Evolutionary conservation across 1,139 yeast genomes (phyloP), one percentile per base, ranked within the genome.

Genomic region (Hyphopichia buzzinii): DNA sequence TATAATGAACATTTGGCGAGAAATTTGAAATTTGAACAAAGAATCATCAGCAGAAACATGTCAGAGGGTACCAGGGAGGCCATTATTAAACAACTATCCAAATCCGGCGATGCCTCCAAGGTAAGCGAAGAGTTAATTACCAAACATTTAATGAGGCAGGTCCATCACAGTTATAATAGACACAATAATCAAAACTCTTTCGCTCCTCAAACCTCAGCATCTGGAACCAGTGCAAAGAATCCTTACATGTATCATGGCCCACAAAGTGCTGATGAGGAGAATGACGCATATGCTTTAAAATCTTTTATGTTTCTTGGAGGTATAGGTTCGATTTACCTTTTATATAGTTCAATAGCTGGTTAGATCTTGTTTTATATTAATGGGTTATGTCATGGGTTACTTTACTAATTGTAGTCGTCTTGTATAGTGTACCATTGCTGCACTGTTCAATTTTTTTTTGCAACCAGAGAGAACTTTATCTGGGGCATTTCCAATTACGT

Each of bases 21-120:
- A 41, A 84, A 83, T 46, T 64, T 78, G 39, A 75, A 81, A 50
- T 77, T 80, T 53, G 94, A 84, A 47, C 76, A 73, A 46, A 55
- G 81, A 14, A 60, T 74, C 42, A 64, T 74, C 41, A 66, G 65
- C 39, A 70, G 67, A 40, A 60, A 63, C 26, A 38, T 62, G 11
- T 52, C 66, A 4, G 55, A 54, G 11, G 62, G 49, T 21, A 68
- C 67, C 24, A 49, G 64, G 30, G 60, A 57, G 17, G 54, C 57
- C 32, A 65, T 70, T 12, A 39, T 70, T 28, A 48, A 50, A n/a
- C 72, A 67, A 40, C 50, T 70, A 26, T 55, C 55, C 13, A 62
- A 58, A 24, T 55, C 60, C 36, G 68, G 70, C 4, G 57, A 57
- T 31, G 51, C 50, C n/a, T 52, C 56, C 25, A 56, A 60, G 13